Percentiles rank a stretch among this genome's conserved stretches.
phyloP scores from a whole-genome alignment of 2,329 filamentous ascomycete species.

The Tothia fuscella region DNA sequence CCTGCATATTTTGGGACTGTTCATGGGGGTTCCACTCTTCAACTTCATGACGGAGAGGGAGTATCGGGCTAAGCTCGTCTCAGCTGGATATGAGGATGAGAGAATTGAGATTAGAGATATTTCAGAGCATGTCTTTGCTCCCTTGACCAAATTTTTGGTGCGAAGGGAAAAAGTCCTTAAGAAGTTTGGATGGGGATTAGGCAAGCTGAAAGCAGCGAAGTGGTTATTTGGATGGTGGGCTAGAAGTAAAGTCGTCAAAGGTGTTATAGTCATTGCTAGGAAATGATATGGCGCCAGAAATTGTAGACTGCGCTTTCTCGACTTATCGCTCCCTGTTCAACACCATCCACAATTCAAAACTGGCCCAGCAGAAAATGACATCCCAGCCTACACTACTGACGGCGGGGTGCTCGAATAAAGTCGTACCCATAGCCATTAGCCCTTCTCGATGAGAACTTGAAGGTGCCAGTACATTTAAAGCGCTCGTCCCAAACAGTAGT shows the following conservation, averaged over 20 bases:
- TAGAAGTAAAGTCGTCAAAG: slow-evolving; percentile 25
- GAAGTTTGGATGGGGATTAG: slow-evolving; percentile 26
- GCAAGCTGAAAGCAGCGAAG: slow-evolving; percentile 23
- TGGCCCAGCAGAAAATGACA: slow-evolving; percentile 26
- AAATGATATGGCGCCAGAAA: slow-evolving; percentile 14
- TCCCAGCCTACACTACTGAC: slow-evolving; percentile 25
- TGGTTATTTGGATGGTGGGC: slow-evolving; percentile 33
- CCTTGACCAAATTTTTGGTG: slow-evolving; percentile 34
- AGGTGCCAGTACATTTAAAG: too few species aligned
- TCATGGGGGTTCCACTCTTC: slow-evolving; percentile 36
- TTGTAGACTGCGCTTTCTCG: too few species aligned
- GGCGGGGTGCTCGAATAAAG: slow-evolving; percentile 23
- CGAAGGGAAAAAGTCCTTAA: slow-evolving; percentile 24
- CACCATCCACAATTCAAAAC: slow-evolving; percentile 11
- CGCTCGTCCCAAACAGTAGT: too few species aligned
- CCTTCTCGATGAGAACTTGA: slow-evolving; percentile 18
- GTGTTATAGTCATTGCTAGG: slow-evolving; percentile 29
- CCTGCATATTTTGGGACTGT: slow-evolving; percentile 32
- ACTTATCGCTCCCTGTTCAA: not conserved
- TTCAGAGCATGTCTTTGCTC: slow-evolving; percentile 40
- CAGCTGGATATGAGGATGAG: slow-evolving; percentile 35
- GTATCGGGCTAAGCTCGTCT: slow-evolving; percentile 35
- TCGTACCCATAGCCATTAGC: slow-evolving; percentile 16
- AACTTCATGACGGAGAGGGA: slow-evolving; percentile 37
- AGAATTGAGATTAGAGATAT: slow-evolving; percentile 38